A percentile compares a stretch with the other conserved stretches of the same genome.
Conservation (phyloP, 306 rosid species). For the Quercus variabilis region DNA sequence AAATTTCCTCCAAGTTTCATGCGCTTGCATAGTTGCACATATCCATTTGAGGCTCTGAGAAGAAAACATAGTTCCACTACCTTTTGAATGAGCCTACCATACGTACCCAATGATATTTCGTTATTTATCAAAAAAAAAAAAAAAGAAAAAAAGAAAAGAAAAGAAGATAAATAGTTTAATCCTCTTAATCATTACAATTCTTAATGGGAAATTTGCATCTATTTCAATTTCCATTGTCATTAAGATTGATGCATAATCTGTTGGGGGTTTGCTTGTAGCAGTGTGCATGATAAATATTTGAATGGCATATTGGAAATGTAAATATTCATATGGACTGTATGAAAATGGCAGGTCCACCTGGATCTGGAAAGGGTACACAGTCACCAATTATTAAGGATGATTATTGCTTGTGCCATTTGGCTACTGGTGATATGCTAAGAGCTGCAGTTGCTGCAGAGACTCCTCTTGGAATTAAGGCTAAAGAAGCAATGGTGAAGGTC, state of each 20-base stretch:
- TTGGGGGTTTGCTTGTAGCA: background rate
- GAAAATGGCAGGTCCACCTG: slow-evolving; percentile 86
- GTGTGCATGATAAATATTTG: background rate
- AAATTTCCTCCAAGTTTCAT: too few relatives aligned
- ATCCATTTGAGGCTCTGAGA: too few relatives aligned
- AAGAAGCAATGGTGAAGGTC: slow-evolving; percentile 96
- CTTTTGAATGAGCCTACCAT: too few relatives aligned
- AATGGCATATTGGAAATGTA: background rate
- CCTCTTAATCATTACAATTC: background rate
- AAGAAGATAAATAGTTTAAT: too few relatives aligned
- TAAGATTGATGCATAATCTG: background rate
- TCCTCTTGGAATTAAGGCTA: slow-evolving; percentile 92
- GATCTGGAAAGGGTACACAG: slow-evolving; percentile 98
- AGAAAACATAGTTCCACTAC: too few relatives aligned
- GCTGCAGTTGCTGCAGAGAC: slow-evolving; percentile 92
- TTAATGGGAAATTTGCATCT: background rate
- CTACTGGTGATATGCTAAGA: slow-evolving; percentile 98
- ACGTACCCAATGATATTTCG: too few relatives aligned
- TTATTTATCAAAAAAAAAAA: too few relatives aligned
- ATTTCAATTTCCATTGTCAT: background rate
- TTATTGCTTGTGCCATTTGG: slow-evolving; percentile 94
- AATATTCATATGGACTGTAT: slow-evolving; percentile 20
- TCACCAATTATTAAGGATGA: slow-evolving; percentile 96
- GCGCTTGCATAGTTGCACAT: too few relatives aligned
- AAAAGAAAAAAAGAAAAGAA: too few relatives aligned